These are phyloP conservation scores for Leishmania mexicana DNA, from an alignment of 208 protist species.

Conservation along the genomic window DNA sequence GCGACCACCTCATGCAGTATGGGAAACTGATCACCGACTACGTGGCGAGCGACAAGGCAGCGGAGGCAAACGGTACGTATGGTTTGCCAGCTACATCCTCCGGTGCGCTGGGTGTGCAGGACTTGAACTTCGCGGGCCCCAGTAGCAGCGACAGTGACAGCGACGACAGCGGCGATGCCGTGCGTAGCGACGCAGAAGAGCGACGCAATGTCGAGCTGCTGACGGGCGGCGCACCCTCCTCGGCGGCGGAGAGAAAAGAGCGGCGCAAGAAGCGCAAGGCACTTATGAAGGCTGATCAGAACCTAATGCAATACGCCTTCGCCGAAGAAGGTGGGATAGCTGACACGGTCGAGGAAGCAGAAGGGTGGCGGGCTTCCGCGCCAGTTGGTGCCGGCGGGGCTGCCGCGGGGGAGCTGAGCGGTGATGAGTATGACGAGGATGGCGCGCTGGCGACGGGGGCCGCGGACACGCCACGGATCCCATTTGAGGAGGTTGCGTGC, in stretches of 20 bases:
- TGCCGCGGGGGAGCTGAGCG: slow-evolving; percentile 6
- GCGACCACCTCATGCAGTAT: slow-evolving; percentile 71
- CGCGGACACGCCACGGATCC: slow-evolving; percentile 26
- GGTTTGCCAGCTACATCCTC: slow-evolving; percentile 11
- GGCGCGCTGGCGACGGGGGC: slow-evolving; percentile 17
- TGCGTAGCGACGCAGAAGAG: slow-evolving; percentile 33
- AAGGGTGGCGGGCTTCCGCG: slow-evolving; percentile 4
- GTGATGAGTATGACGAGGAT: slow-evolving; percentile 36
- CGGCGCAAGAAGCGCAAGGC: slow-evolving; percentile 34
- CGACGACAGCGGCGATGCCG: slow-evolving; percentile 8
- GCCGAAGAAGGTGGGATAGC: slow-evolving; percentile 42
- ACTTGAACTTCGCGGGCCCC: slow-evolving; percentile 31
- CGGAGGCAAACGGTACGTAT: slow-evolving; percentile 1
- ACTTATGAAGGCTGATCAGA: slow-evolving; percentile 38
- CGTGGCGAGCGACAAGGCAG: slow-evolving; percentile 41
- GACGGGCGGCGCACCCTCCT: slow-evolving; percentile 21
- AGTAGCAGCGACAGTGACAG: slow-evolving; percentile 30
- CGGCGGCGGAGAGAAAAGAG: slow-evolving; percentile 27
- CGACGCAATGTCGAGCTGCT: slow-evolving; percentile 28
- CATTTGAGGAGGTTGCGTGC: slow-evolving; percentile 85
- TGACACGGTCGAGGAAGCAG: slow-evolving; percentile 28
- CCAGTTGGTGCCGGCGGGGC: slow-evolving; percentile 4
- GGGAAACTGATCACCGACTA: slow-evolving; percentile 85
- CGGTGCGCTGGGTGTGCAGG: slow-evolving; percentile 22
- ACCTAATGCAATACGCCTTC: slow-evolving; percentile 70